These are phyloP conservation scores for Biscogniauxia marginata DNA, from an alignment of 2,329 filamentous ascomycete genomes.

Conservation along the genomic window DNA sequence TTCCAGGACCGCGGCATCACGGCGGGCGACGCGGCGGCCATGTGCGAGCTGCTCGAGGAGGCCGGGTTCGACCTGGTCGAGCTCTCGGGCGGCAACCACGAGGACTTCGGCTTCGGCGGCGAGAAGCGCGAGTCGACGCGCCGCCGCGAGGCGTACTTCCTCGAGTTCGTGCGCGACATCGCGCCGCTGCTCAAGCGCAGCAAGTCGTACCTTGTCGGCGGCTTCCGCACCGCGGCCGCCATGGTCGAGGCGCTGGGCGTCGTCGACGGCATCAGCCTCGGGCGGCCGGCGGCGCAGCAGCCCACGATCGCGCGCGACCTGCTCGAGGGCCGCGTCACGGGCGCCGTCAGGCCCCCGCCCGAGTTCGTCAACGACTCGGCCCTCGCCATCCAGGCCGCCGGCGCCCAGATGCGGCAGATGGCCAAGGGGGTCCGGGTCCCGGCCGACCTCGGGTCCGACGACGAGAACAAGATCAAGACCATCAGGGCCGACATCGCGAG, in stretches of 20 bases:
- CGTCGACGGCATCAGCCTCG: constrained; percentile 57
- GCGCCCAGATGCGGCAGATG: constrained; percentile 44
- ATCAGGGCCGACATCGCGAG: constrained; percentile 24
- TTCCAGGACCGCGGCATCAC: constrained; percentile 52
- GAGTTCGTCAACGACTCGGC: constrained; percentile 49
- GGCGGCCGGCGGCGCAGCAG: constrained; percentile 52
- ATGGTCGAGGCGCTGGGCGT: constrained; percentile 53
- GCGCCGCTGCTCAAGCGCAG: constrained; percentile 46
- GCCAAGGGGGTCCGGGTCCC: constrained; percentile 27
- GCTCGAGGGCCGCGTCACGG: constrained; percentile 44
- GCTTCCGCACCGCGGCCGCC: constrained; percentile 50
- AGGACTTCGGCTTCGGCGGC: constrained; percentile 49
- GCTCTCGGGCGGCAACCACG: constrained; percentile 58
- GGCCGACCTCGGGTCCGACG: constrained; percentile 24
- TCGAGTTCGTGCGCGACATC: constrained; percentile 54
- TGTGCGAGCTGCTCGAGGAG: constrained; percentile 48
- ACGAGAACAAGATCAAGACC: constrained; percentile 17
- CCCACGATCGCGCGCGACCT: constrained; percentile 42
- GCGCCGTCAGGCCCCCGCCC: constrained; percentile 45
- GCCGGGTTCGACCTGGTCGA: constrained; percentile 57
- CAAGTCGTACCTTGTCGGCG: constrained; percentile 53
- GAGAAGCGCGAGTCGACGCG: constrained; percentile 53
- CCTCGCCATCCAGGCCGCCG: constrained; percentile 42
- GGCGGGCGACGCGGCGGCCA: constrained; percentile 47
- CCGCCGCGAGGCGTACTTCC: constrained; percentile 56